Evolutionary conservation across 1,284 basidiomycete species (phyloP), one percentile per base, ranked within the genome.

Genomic region (Pseudozyma sp.): DNA sequence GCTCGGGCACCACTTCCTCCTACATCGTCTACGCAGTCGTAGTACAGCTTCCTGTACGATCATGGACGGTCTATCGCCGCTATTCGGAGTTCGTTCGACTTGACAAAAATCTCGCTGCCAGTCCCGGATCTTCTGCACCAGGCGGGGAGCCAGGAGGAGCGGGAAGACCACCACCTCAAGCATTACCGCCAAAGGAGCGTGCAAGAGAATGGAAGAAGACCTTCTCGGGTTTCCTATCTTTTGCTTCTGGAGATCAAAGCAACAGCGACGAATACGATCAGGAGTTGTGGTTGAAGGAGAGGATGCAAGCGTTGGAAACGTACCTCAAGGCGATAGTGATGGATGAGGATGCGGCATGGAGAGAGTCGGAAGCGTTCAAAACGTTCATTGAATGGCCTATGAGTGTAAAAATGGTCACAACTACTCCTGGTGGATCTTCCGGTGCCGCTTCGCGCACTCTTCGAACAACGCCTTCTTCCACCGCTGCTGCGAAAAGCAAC

Each of bases 71-170:
- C 87, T 93, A 92, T 89, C 89, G 92, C 65, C 92, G 95, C 59
- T 97, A 97, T 87, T 95, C 93, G 45, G 94, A 97, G 85, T 97
- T 98, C 86, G 90, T 90, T 77, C 91, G 93, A 71, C 90, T 98
- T 21, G 89, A 97, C 85, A 89, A 89, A 40, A 92, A 94, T 80
- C 90, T 97, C 75, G 89, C 89, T 21, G 91, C 92, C 79, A 88
- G 90, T 10, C 43, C 89, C 12, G 90, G 90, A n/a, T 34, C 50
- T 34, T 53, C 64, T 4, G 21, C 65, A 0, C 18, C 49, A 14
- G 40, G 62, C 9, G 63, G 65, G 2, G 71, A 74, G 21, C 71
- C 65, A 16, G 62, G 71, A 8, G 69, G 67, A 38, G 67, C 66
- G 7, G 56, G 50, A 9, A 14, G 44, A n/a, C 68, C 90, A 25